Conservation (phyloP, 495 filamentous ascomycete species). For the Hyaloscypha finlandica region DNA sequence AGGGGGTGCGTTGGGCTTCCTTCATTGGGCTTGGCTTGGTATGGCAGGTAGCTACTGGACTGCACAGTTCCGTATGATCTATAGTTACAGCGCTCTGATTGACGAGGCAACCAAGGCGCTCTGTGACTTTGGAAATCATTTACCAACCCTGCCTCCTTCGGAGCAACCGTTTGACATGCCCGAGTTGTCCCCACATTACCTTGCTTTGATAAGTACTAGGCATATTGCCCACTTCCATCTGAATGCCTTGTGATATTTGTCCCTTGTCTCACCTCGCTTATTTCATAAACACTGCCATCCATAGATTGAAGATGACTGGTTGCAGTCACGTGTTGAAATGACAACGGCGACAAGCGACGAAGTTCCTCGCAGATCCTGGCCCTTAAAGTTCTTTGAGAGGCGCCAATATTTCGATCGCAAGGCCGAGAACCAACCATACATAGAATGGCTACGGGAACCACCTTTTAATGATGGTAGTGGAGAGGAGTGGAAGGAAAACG, state of each 20-base stretch:
- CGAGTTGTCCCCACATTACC: background rate
- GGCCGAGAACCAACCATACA: constrained; percentile 8
- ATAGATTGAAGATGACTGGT: constrained; percentile 5
- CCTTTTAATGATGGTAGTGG: constrained; percentile 26
- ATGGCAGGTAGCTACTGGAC: background rate
- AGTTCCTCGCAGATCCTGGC: background rate
- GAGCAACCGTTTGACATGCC: background rate
- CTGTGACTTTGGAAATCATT: background rate
- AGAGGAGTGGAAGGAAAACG: constrained; percentile 16
- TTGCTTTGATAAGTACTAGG: background rate
- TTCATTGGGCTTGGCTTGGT: background rate
- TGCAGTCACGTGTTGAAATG: background rate
- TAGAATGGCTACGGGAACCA: background rate
- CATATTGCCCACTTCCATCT: background rate
- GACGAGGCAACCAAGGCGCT: background rate
- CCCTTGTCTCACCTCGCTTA: background rate
- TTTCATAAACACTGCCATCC: background rate
- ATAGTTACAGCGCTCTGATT: background rate
- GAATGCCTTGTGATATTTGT: background rate
- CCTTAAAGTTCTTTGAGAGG: background rate
- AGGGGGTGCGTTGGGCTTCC: background rate
- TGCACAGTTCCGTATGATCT: background rate
- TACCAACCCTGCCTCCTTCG: background rate
- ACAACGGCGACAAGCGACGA: background rate
- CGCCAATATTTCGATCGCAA: background rate